Evolutionary conservation across 2,329 filamentous ascomycete species (phyloP).

Genomic region (Fusarium praegraminearum): DNA sequence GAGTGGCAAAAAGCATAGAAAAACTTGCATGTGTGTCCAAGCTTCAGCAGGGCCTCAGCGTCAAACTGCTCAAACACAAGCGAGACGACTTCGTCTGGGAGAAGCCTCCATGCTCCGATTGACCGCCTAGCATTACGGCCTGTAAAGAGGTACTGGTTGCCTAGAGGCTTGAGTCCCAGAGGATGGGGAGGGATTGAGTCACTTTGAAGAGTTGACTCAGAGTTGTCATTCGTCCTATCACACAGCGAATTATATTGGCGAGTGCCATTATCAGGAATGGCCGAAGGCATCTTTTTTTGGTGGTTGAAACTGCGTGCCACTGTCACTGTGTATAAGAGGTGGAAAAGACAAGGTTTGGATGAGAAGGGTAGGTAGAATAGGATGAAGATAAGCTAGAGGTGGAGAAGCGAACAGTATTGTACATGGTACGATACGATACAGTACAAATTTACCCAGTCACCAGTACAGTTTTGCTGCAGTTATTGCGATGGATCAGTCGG

Average conservation of each 20-base stretch:
- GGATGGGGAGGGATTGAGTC: slow-evolving; percentile 80
- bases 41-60: slow-evolving; percentile 66
- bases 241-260: slow-evolving; percentile 35
- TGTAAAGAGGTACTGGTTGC: slow-evolving; percentile 80
- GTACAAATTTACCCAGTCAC: slow-evolving; percentile 20
- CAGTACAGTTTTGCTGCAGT: slow-evolving; percentile 6
- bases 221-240: slow-evolving; percentile 38
- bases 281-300: slow-evolving; percentile 40
- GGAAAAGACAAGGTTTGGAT: not conserved
- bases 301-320: slow-evolving; percentile 5
- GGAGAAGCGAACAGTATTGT: not conserved
- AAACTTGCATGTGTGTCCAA: slow-evolving; percentile 86
- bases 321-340: not conserved
- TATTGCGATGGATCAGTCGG: slow-evolving; percentile 8
- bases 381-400: slow-evolving; percentile 17
- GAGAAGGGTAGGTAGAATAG: not conserved
- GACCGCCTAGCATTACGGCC: slow-evolving; percentile 73
- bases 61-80: slow-evolving; percentile 82
- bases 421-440: slow-evolving; percentile 18
- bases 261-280: slow-evolving; percentile 17
- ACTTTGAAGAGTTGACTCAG: slow-evolving; percentile 46
- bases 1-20: slow-evolving; percentile 85
- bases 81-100: slow-evolving; percentile 86
- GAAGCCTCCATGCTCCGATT: slow-evolving; percentile 72
- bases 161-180: slow-evolving; percentile 84